Evolutionary conservation across 768 basidiomycete species (phyloP).

Genomic region (Infundibulicybe gibba): DNA sequence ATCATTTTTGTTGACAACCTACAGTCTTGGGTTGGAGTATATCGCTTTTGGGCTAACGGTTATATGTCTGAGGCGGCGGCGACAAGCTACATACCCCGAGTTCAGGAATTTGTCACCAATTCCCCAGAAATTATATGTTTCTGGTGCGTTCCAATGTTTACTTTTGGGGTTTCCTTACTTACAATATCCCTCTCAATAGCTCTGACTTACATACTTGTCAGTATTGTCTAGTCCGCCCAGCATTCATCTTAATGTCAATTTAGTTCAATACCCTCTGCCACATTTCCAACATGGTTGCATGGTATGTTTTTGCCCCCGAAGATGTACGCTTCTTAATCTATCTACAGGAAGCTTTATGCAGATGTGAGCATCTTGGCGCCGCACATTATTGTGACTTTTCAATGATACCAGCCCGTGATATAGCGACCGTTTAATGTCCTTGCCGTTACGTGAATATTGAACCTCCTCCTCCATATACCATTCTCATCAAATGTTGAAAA

Average conservation of each 20-base stretch:
- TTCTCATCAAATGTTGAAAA: slow-evolving; percentile 6
- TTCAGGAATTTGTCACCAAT: slow-evolving; percentile 7
- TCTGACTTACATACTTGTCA: slow-evolving; percentile 8
- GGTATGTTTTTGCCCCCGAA: slow-evolving; percentile 4
- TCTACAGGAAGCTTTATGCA: too few relatives aligned
- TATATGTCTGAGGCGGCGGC: too few relatives aligned
- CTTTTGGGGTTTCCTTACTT: neutral
- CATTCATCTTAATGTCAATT: too few relatives aligned
- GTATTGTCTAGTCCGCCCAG: neutral
- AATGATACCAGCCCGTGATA: slow-evolving; percentile 10
- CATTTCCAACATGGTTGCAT: slow-evolving; percentile 11
- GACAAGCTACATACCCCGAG: slow-evolving; percentile 1
- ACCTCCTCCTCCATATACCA: neutral
- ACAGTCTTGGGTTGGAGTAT: too few relatives aligned
- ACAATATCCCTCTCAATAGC: neutral
- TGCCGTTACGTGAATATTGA: slow-evolving; percentile 5
- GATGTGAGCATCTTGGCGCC: too few relatives aligned
- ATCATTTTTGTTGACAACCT: too few relatives aligned
- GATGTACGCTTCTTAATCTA: neutral
- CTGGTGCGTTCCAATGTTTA: slow-evolving; percentile 6
- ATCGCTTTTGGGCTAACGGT: too few relatives aligned
- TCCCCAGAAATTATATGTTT: slow-evolving; percentile 6
- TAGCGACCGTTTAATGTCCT: slow-evolving; percentile 3
- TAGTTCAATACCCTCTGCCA: slow-evolving; percentile 9
- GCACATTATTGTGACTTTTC: slow-evolving; percentile 1